phyloP scores from a whole-genome alignment of 345 rosid species.

The Garcia nutans region DNA sequence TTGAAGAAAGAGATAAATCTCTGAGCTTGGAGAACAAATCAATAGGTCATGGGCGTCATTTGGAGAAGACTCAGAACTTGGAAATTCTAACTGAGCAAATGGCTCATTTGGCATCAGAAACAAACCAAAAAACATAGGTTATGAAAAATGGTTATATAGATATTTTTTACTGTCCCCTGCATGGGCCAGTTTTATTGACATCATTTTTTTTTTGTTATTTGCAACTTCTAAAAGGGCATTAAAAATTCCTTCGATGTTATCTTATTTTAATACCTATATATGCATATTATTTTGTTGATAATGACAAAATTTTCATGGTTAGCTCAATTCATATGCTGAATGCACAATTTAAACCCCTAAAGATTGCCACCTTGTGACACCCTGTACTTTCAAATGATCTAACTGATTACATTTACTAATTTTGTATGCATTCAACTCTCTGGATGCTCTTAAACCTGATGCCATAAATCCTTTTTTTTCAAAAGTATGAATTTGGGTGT shows the following conservation, averaged over 20 bases:
- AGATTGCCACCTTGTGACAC: no score
- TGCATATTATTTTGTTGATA: neutral
- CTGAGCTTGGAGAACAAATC: slow-evolving; percentile 39
- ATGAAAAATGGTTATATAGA: neutral
- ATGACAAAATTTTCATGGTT: no score
- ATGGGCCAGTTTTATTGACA: neutral
- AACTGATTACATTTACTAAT: no score
- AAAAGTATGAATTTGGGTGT: no score
- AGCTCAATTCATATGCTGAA: no score
- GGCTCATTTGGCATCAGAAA: slow-evolving; percentile 48
- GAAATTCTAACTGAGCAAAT: slow-evolving; percentile 57
- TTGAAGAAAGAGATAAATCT: slow-evolving; percentile 48
- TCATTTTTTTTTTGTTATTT: neutral
- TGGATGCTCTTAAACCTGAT: no score
- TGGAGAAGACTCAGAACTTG: slow-evolving; percentile 42
- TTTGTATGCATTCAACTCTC: no score
- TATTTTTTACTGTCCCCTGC: neutral
- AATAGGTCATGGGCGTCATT: slow-evolving; percentile 28
- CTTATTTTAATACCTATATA: no score
- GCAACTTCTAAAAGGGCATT: neutral
- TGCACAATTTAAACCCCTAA: no score
- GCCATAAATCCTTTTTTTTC: no score
- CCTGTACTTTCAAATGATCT: no score
- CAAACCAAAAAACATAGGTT: neutral
- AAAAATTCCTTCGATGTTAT: neutral